Percentiles rank a stretch among this genome's conserved stretches.
These are phyloP conservation scores for Neofusicoccum umdonicola DNA, from an alignment of 2,329 filamentous ascomycete genomes.

Conservation along the genomic window DNA sequence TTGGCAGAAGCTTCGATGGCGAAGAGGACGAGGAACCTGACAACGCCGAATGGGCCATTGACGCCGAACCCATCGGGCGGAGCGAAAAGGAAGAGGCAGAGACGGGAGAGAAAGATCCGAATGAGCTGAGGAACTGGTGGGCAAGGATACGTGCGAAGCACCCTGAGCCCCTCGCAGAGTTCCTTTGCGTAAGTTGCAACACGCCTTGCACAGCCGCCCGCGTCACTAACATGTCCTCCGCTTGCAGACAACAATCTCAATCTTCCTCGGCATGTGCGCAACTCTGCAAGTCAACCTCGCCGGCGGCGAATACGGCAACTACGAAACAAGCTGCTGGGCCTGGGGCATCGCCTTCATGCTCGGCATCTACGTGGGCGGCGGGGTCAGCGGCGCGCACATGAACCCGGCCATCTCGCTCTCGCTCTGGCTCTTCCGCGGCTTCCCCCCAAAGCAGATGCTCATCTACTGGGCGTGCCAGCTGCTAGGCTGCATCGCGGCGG, in stretches of 20 bases:
- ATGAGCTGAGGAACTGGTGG: conserved; percentile 15
- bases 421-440: conserved; percentile 35
- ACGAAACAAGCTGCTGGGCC: conserved; percentile 15
- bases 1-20: not conserved
- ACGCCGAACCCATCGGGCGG: conserved; percentile 7
- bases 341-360: conserved; percentile 59
- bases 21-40: not conserved
- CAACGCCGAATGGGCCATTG: conserved; percentile 9
- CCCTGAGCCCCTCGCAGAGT: conserved; percentile 15
- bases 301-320: conserved; percentile 6
- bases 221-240: not conserved
- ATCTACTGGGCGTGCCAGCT: conserved; percentile 35
- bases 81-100: not conserved
- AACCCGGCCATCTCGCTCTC: conserved; percentile 48
- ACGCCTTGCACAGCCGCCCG: not conserved
- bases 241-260: not conserved
- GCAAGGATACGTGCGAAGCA: conserved; percentile 11
- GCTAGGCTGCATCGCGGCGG: conserved; percentile 34
- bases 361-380: conserved; percentile 46
- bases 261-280: conserved; percentile 14
- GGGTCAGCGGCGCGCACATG: conserved; percentile 49
- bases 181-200: conserved; percentile 9
- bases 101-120: not conserved
- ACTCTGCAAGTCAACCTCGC: conserved; percentile 4
- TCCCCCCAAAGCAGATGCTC: conserved; percentile 27